A percentile compares a stretch with the other conserved stretches of the same genome.
Conservation (phyloP, 2,329 filamentous ascomycete species). For the Hymenoscyphus repandus region DNA sequence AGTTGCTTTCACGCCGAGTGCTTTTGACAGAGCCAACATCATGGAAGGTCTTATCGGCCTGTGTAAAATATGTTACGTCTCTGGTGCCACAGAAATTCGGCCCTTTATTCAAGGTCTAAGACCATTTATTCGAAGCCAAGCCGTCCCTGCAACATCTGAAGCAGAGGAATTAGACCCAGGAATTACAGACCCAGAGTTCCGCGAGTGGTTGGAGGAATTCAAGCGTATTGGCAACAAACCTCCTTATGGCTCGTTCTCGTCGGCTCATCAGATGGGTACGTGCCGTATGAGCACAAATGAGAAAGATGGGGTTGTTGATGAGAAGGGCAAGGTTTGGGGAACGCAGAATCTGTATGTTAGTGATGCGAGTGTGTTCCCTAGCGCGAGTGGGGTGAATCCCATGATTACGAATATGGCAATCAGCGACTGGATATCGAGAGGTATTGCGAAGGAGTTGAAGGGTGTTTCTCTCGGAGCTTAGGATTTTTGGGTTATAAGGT, state of each 20-base stretch:
- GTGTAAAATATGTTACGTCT: conserved; percentile 71
- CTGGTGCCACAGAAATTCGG: conserved; percentile 77
- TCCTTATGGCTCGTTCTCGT: conserved; percentile 51
- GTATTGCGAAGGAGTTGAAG: conserved; percentile 45
- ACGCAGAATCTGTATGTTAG: conserved; percentile 61
- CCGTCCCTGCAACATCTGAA: background rate
- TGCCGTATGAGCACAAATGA: conserved; percentile 59
- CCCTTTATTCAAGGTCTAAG: conserved; percentile 55
- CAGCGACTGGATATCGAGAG: conserved; percentile 58
- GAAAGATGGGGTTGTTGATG: conserved; percentile 52
- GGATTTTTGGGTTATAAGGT: conserved; percentile 11
- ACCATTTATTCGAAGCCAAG: conserved; percentile 45
- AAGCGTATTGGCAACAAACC: conserved; percentile 44
- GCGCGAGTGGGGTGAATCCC: conserved; percentile 73
- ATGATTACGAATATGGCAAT: conserved; percentile 76
- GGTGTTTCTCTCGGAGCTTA: conserved; percentile 3
- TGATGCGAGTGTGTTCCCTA: conserved; percentile 72
- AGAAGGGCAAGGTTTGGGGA: conserved; percentile 59
- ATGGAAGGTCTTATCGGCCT: conserved; percentile 67
- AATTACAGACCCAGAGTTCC: conserved; percentile 55
- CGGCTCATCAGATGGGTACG: conserved; percentile 79
- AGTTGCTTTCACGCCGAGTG: conserved; percentile 65
- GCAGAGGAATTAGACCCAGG: conserved; percentile 30
- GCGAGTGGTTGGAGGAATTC: conserved; percentile 52
- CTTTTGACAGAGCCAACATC: conserved; percentile 66